Conservation (phyloP, 2,329 filamentous ascomycete species). For the Aspergillus proliferans region DNA sequence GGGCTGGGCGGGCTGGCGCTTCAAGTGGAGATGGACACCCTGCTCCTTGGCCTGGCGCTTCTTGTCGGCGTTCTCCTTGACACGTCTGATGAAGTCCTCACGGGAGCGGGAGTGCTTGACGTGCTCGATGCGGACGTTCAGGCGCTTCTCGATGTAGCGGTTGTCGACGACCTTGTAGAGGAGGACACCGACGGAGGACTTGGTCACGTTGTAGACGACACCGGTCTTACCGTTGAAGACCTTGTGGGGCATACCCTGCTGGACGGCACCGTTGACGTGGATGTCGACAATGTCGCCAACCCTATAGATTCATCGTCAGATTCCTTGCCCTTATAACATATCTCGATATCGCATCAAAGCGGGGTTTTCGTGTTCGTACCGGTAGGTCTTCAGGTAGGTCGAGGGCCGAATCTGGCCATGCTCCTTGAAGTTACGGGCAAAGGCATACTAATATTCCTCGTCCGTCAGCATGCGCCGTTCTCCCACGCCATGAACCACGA, state of each 20-base stretch:
- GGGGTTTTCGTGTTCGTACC: constrained; percentile 46
- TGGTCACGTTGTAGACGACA: constrained; percentile 98
- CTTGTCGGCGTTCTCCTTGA: constrained; percentile 91
- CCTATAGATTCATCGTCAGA: constrained; percentile 50
- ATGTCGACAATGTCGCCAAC: constrained; percentile 99
- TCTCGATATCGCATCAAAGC: constrained; percentile 9
- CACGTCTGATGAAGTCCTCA: constrained; percentile 91
- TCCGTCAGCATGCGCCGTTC: constrained; percentile 24
- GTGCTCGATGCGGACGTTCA: constrained; percentile 99
- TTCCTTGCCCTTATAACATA: constrained; percentile 16
- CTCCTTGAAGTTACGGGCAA: constrained; percentile 89
- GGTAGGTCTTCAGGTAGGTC: constrained; percentile 93
- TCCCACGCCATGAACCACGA: constrained; percentile 7
- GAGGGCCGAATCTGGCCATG: constrained; percentile 89
- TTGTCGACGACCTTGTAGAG: constrained; percentile 99
- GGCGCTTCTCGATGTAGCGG: constrained; percentile 99
- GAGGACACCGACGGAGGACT: constrained; percentile 95
- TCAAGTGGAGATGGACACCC: constrained; percentile 81
- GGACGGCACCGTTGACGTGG: constrained; percentile 95
- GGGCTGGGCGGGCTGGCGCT: constrained; percentile 78
- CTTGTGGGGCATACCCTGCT: constrained; percentile 99
- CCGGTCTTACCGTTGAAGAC: constrained; percentile 99
- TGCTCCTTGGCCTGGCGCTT: constrained; percentile 90
- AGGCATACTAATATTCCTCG: constrained; percentile 62
- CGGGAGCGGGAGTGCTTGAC: constrained; percentile 87